Evolutionary conservation across 192 early-diverging fungal genomes (phyloP).

Genomic region (Entrophospora sp.): DNA sequence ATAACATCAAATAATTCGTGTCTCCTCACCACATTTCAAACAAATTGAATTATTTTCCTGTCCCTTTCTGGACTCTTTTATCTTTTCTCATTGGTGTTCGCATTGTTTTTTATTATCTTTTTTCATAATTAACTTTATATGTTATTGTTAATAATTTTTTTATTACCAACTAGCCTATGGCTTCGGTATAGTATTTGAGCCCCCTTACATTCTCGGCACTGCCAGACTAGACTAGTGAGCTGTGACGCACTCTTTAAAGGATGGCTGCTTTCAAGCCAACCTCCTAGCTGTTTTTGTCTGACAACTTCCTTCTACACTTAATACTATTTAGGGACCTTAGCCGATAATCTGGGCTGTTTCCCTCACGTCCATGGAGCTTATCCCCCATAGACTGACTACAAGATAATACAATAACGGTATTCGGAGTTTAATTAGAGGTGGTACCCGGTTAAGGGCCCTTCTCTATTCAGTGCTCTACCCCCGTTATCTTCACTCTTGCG

Average conservation of each 20-base stretch:
- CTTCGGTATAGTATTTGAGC: slow-evolving; percentile 14
- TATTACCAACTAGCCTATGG: slow-evolving; percentile 9
- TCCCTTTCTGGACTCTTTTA: no score
- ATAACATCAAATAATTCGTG: no score
- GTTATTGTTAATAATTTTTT: background rate
- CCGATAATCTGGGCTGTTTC: slow-evolving; percentile 12
- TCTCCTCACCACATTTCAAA: no score
- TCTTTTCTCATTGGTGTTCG: background rate
- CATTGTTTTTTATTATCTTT: background rate
- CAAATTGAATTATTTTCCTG: no score
- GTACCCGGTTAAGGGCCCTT: slow-evolving; percentile 7
- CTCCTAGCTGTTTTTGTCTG: background rate
- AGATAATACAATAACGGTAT: slow-evolving; percentile 7
- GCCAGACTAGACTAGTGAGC: background rate
- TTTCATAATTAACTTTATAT: background rate
- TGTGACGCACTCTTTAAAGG: slow-evolving; percentile 10
- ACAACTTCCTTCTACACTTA: slow-evolving; percentile 12
- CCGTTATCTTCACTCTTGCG: background rate
- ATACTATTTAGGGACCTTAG: slow-evolving; percentile 14
- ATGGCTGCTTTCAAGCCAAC: slow-evolving; percentile 8
- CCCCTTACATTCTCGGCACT: slow-evolving; percentile 9
- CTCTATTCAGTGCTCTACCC: slow-evolving; percentile 14
- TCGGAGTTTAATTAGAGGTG: slow-evolving; percentile 9
- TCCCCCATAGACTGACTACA: slow-evolving; percentile 10
- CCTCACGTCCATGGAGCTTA: slow-evolving; percentile 12